These are phyloP conservation scores for Arthonia radiata DNA, from an alignment of 495 filamentous ascomycete genomes.

Conservation along the genomic window DNA sequence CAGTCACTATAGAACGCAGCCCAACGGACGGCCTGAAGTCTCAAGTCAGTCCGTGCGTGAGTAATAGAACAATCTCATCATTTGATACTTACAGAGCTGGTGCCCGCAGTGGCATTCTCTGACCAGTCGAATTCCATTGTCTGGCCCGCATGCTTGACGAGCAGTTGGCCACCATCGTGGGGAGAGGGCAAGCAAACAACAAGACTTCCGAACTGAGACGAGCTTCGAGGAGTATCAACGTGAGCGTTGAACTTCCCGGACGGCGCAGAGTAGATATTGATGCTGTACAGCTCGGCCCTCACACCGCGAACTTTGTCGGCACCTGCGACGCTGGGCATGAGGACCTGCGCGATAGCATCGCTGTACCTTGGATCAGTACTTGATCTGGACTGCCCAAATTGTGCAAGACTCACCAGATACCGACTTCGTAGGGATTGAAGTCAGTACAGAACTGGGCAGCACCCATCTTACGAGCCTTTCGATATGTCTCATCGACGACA, in stretches of 20 bases:
- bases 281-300: conserved; percentile 26
- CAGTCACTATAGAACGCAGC: conserved; percentile 38
- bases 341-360: conserved; percentile 19
- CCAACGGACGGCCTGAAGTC: conserved; percentile 29
- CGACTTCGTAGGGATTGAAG: conserved; percentile 26
- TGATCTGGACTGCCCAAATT: too few relatives aligned
- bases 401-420: too few relatives aligned
- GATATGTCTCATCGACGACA: conserved; percentile 23
- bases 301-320: conserved; percentile 6
- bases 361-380: too few relatives aligned
- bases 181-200: conserved; percentile 26
- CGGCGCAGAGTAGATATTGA: conserved; percentile 31
- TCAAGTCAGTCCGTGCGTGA: too few relatives aligned
- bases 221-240: conserved; percentile 27
- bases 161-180: conserved; percentile 17
- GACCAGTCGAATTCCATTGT: conserved; percentile 21
- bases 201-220: conserved; percentile 26
- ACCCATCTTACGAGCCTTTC: conserved; percentile 26
- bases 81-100: conserved; percentile 3
- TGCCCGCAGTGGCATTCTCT: background rate
- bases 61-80: too few relatives aligned
- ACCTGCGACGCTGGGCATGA: conserved; percentile 18
- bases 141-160: conserved; percentile 13
- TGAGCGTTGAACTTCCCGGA: conserved; percentile 25
- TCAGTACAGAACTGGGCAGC: conserved; percentile 16